Percentiles rank a stretch among this genome's conserved stretches.
Conservation (phyloP, 1,284 basidiomycete species). For the Gomphus bonarii region DNA sequence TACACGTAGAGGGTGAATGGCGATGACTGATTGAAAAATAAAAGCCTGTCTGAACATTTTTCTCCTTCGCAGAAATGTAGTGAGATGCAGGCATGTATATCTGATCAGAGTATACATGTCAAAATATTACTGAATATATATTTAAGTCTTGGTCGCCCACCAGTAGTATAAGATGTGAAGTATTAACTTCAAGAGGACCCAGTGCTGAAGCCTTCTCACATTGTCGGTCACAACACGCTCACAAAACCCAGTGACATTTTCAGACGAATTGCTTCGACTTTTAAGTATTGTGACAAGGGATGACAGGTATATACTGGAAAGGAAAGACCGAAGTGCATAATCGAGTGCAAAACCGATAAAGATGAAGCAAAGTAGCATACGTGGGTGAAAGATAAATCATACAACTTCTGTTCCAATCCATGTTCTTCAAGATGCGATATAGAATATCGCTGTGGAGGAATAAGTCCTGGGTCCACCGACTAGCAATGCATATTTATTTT, state of each 20-base stretch:
- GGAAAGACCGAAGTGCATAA: background rate
- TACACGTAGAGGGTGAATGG: background rate
- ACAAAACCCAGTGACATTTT: too few relatives aligned
- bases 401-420: background rate
- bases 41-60: background rate
- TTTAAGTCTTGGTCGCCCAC: too few relatives aligned
- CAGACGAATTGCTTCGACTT: too few relatives aligned
- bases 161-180: too few relatives aligned
- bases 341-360: background rate
- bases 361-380: background rate
- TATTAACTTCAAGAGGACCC: too few relatives aligned
- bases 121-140: background rate
- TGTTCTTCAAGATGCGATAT: background rate
- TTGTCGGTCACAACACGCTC: too few relatives aligned
- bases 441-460: background rate
- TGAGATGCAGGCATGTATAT: background rate
- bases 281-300: background rate
- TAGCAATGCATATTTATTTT: slow-evolving; percentile 7
- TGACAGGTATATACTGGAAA: background rate
- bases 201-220: too few relatives aligned
- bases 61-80: background rate
- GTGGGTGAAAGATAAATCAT: background rate
- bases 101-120: background rate
- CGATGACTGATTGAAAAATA: too few relatives aligned
- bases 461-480: background rate